Base-by-base conservation (phyloP, 2,329 filamentous ascomycete species). In the Trichoderma koningii region DNA sequence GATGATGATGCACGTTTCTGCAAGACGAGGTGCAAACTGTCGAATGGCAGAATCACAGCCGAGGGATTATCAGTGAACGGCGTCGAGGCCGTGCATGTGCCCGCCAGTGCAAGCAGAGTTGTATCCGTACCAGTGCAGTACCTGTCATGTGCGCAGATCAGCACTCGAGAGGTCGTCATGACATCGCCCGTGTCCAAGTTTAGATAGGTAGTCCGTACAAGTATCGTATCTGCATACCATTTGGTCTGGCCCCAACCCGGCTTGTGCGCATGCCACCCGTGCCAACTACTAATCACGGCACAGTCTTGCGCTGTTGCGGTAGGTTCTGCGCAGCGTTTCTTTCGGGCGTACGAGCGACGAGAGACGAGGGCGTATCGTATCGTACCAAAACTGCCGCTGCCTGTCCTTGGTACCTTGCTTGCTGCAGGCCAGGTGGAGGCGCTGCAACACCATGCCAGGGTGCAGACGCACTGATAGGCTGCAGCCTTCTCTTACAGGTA, bases 1-100 rank as follows among this genome's bases (percentile, higher is more conserved):
- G 34, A 34, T 34, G 34, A 34, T 34, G 30, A 38, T 26, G 38
- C 52, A 42, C 38, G 52, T 38, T 44, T 15, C n/a, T 52, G 50
- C 19, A 7, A 28, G 42, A 26, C 21, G 7, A 26, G 21, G 30
- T 45, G 21, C 45, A 15, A 19, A 28, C 15, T 17, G 41, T 55
- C 60, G 48, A 62, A 62, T 63, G 41, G 53, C 15, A 63, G 60
- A 63, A 55, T 63, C 60, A 63, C 60, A 53, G 60, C 60, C 60
- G 60, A 63, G 60, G 60, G 60, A 63, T 21, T 55, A 26, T 63
- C 60, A 34, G 50, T 21, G 23, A 50, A 45, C 26, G 45, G 38
- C 17, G 55, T 41, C 55, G 34, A 9, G 17, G 23, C 28, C 26
- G 26, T 26, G 45, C 56, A 63, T 63, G 60, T 55, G 60, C 45